Evolutionary conservation across 208 protist genomes (phyloP).

Genomic region (Trypanosoma congolense): DNA sequence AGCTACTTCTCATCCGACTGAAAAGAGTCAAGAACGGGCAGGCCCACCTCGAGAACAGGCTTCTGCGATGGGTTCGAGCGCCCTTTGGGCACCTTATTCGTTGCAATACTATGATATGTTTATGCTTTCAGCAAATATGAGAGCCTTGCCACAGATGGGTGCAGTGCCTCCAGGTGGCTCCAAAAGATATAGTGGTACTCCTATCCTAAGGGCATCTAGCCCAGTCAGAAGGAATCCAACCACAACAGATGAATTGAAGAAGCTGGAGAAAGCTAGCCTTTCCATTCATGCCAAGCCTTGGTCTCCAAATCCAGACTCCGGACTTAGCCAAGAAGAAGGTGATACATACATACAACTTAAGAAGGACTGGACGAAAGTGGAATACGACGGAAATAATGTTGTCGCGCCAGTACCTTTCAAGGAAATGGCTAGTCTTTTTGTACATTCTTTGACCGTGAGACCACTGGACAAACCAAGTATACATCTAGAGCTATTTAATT

Average conservation of each 20-base stretch:
- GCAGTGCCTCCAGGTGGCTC: constrained; percentile 6
- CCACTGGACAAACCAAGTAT: constrained; percentile 28
- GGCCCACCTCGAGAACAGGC: background rate
- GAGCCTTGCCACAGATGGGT: constrained; percentile 1
- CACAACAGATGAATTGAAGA: constrained; percentile 5
- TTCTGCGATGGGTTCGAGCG: constrained; percentile 1
- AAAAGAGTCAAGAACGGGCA: constrained; percentile 9
- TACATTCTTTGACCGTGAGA: constrained; percentile 38
- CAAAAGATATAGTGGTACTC: constrained; percentile 18
- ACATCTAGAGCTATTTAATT: constrained; percentile 52
- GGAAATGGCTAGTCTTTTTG: constrained; percentile 40
- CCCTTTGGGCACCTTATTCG: constrained; percentile 6
- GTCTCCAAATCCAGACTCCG: constrained; percentile 15
- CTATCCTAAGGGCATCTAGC: constrained; percentile 18
- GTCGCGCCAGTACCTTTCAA: constrained; percentile 39
- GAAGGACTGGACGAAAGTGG: constrained; percentile 13
- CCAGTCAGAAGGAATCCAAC: constrained; percentile 9
- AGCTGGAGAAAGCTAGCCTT: constrained; percentile 17
- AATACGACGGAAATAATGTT: constrained; percentile 18
- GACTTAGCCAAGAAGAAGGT: constrained; percentile 9
- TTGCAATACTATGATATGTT: constrained; percentile 14
- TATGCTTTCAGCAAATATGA: constrained; percentile 9
- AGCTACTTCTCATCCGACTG: background rate
- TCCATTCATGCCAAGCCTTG: constrained; percentile 24
- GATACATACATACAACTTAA: constrained; percentile 15